Conservation (phyloP, 1,139 yeast genomes). For the Candida albicans region DNA sequence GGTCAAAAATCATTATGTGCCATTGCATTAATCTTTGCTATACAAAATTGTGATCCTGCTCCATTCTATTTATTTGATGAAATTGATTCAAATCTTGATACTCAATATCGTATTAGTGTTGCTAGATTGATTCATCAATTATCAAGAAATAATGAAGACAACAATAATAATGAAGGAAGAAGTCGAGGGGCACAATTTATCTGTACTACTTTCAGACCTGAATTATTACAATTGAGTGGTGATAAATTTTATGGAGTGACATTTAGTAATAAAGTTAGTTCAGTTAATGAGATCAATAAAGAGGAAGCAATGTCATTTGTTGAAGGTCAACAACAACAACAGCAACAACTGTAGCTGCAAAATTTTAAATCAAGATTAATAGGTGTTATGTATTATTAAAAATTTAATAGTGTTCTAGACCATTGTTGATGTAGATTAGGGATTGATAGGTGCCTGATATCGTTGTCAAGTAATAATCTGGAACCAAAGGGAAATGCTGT, state of each 20-base stretch:
- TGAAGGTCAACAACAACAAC: constrained; percentile 54
- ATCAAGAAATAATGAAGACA: constrained; percentile 32
- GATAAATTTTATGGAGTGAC: constrained; percentile 86
- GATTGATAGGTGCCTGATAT: too few relatives aligned
- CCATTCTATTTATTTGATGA: constrained; percentile 96
- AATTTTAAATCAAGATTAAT: not conserved
- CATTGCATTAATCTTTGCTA: constrained; percentile 86
- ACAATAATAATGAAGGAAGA: too few relatives aligned
- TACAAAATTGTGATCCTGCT: constrained; percentile 94
- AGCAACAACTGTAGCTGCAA: not conserved
- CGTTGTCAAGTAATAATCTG: too few relatives aligned
- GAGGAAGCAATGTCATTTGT: constrained; percentile 80
- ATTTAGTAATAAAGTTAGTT: constrained; percentile 80
- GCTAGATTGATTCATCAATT: constrained; percentile 72
- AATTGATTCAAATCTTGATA: constrained; percentile 92
- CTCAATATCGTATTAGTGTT: constrained; percentile 87
- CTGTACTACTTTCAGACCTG: constrained; percentile 94
- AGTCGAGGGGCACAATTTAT: constrained; percentile 69
- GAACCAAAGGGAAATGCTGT: too few relatives aligned
- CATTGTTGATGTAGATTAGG: too few relatives aligned
- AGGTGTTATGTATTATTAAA: not conserved
- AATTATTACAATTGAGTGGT: constrained; percentile 77
- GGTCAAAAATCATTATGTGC: constrained; percentile 97
- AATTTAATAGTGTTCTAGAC: too few relatives aligned
- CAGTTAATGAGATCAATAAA: constrained; percentile 66